A percentile compares a stretch with the other conserved stretches of the same genome.
phyloP scores from a whole-genome alignment of 2,329 filamentous ascomycete genomes.

The Furcasterigmium furcatum region DNA sequence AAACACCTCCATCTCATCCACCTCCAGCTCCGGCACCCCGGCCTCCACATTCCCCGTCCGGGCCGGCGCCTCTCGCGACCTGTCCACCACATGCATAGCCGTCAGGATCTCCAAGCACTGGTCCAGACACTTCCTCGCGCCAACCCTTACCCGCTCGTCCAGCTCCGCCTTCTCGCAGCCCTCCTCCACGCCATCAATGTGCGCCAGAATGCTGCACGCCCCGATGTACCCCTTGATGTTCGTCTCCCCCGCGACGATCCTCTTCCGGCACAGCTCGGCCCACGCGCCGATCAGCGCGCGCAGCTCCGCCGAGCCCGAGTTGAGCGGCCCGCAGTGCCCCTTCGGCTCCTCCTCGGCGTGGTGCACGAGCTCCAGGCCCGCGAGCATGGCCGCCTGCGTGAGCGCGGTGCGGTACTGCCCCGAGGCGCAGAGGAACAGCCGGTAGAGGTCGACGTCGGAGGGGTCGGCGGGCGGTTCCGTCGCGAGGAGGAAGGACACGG shows the following conservation, averaged over 20 bases:
- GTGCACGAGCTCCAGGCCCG: conserved; percentile 43
- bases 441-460: conserved; percentile 24
- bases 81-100: conserved; percentile 28
- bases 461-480: neutral
- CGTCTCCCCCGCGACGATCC: conserved; percentile 38
- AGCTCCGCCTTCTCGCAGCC: conserved; percentile 23
- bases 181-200: conserved; percentile 29
- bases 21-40: conserved; percentile 7
- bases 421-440: conserved; percentile 34
- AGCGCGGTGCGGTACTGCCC: conserved; percentile 40
- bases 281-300: conserved; percentile 22
- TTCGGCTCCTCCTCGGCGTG: conserved; percentile 37
- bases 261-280: conserved; percentile 24
- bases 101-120: conserved; percentile 27
- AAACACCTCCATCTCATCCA: conserved; percentile 7
- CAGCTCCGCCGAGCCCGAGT: conserved; percentile 26
- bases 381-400: conserved; percentile 33
- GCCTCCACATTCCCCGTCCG: conserved; percentile 2
- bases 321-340: conserved; percentile 22
- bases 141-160: conserved; percentile 24
- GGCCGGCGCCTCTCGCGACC: conserved; percentile 10
- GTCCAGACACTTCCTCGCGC: conserved; percentile 18
- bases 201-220: conserved; percentile 27
- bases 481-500: conserved; percentile 14
- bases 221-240: conserved; percentile 35